Base-by-base conservation (phyloP, 495 filamentous ascomycete genomes). In the Penicillium macrosclerotiorum region DNA sequence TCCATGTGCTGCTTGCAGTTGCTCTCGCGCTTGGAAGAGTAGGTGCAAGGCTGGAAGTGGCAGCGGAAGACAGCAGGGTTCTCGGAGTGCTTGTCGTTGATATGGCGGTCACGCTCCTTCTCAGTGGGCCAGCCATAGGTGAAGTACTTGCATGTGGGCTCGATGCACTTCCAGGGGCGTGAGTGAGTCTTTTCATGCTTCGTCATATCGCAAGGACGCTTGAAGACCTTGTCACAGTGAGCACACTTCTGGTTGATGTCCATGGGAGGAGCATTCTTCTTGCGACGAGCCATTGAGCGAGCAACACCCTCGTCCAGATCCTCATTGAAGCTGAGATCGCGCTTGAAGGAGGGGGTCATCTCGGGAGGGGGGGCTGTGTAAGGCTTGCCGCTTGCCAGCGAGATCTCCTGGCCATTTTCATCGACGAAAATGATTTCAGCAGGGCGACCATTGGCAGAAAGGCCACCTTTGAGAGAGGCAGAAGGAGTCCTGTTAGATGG, bases 1-100 rank as follows among this genome's bases (percentile, higher is more conserved):
- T 98, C 93, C 93, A 98, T 98, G 68, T 98, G 93, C 67, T 98
- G 93, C 67, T 97, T 97, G 80, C 90, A 95, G 69, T 98, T 98
- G 64, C 87, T 93, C 71, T 95, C 87, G 20, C 93, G 85, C 75
- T 96, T 96, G 32, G 90, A 95, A 56, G 88, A 82, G 69, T 97
- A 98, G 1, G 86, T 80, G 77, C 93, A 98, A 14, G 86, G 86
- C 49, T 80, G 72, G 67, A 80, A 96, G n/a, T 79, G 67, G 70
- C 93, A 98, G 58, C 84, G 79, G 65, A 77, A 95, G 71, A 90
- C 76, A 11, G 77, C 69, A 3, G 93, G 89, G 24, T 77, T 74
- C n/a, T 73, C 62, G 23, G 88, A 88, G 69, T 98, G 93, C 68
- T 92, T 95, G 70, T 98, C 93, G 59, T 96, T 96, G 63, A 86